Evolutionary conservation across 257 asterid genomes (phyloP).

Genomic region (Eustoma russellianum): DNA sequence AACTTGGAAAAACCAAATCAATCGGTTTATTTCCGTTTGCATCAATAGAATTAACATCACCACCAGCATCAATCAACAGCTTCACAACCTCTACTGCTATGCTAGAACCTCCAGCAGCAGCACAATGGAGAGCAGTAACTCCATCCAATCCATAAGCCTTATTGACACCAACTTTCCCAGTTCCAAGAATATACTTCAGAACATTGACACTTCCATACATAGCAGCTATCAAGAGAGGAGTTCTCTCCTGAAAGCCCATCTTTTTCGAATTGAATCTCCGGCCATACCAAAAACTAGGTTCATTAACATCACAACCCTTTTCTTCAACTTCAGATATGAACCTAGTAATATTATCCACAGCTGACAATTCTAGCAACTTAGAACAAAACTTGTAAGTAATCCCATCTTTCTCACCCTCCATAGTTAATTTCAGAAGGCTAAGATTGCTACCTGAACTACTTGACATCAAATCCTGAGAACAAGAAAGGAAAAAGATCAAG

Average conservation of each 20-base stretch:
- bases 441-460: slow-evolving; percentile 31
- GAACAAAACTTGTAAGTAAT: slow-evolving; percentile 29
- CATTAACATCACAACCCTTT: slow-evolving; percentile 46
- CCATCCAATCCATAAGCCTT: slow-evolving; percentile 66
- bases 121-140: slow-evolving; percentile 83
- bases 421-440: slow-evolving; percentile 24
- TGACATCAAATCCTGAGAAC: slow-evolving; percentile 35
- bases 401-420: slow-evolving; percentile 36
- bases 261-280: slow-evolving; percentile 49
- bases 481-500: slow-evolving; percentile 14
- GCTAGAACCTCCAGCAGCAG: slow-evolving; percentile 62
- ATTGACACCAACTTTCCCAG: slow-evolving; percentile 54
- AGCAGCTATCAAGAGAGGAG: slow-evolving; percentile 69
- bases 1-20: slow-evolving; percentile 43
- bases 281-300: slow-evolving; percentile 67
- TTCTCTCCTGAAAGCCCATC: slow-evolving; percentile 74
- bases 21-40: slow-evolving; percentile 52
- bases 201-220: slow-evolving; percentile 61
- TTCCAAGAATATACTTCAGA: slow-evolving; percentile 39
- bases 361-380: slow-evolving; percentile 69
- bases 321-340: slow-evolving; percentile 49
- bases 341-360: slow-evolving; percentile 52
- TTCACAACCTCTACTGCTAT: slow-evolving; percentile 37
- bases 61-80: slow-evolving; percentile 46
- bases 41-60: slow-evolving; percentile 41